Percentiles rank a stretch among this genome's conserved stretches.
These are phyloP conservation scores for Aspergillus sparsus DNA, from an alignment of 495 filamentous ascomycete species.

Conservation along the genomic window DNA sequence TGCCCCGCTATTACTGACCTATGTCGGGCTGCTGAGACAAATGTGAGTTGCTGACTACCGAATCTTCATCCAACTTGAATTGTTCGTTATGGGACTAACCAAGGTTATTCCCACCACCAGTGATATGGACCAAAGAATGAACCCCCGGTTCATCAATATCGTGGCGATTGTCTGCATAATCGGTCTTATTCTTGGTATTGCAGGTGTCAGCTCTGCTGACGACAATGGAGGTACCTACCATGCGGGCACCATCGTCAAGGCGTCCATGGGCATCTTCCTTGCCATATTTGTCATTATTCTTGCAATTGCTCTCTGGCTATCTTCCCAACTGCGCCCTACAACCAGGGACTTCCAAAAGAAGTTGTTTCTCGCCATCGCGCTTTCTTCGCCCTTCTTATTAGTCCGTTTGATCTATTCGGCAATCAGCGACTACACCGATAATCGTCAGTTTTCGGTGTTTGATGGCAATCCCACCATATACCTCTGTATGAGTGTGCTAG, in stretches of 20 bases:
- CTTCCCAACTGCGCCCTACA: background rate
- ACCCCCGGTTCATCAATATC: constrained; percentile 11
- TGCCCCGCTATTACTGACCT: constrained; percentile 33
- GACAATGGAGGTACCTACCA: constrained; percentile 9
- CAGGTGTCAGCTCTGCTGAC: constrained; percentile 25
- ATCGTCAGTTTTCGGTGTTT: constrained; percentile 13
- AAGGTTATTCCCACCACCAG: constrained; percentile 7
- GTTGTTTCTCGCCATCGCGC: constrained; percentile 31
- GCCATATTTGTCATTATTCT: constrained; percentile 26
- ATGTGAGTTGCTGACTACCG: constrained; percentile 26
- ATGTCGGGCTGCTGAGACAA: constrained; percentile 31
- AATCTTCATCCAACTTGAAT: background rate
- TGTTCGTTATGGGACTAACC: constrained; percentile 16
- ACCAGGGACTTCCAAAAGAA: constrained; percentile 27
- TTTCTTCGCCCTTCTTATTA: constrained; percentile 30
- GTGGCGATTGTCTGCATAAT: constrained; percentile 26
- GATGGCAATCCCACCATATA: constrained; percentile 27
- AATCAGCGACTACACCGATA: constrained; percentile 20
- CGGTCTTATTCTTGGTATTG: constrained; percentile 34
- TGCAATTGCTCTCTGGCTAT: constrained; percentile 21
- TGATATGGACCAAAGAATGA: constrained; percentile 23
- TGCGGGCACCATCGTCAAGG: constrained; percentile 26
- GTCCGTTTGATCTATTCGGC: constrained; percentile 34
- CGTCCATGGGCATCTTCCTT: constrained; percentile 35
- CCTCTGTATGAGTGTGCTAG: constrained; percentile 35